Evolutionary conservation across 345 rosid genomes (phyloP), one percentile per base, ranked within the genome.

Genomic region (Eucalyptus cloeziana): DNA sequence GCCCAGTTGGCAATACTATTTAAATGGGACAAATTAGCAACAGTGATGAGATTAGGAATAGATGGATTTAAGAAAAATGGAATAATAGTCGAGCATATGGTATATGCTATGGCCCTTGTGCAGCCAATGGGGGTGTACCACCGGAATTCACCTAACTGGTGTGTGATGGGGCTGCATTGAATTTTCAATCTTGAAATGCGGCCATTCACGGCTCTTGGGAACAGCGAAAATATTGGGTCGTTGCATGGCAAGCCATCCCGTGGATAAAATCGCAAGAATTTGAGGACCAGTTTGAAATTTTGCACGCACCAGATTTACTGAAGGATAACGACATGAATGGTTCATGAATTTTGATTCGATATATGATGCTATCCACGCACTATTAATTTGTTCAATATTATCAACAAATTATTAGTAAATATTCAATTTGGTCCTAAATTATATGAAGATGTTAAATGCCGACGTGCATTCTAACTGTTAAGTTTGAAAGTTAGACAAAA

Each of bases 351-450:
- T 60, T 60, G 33, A 12, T 60, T 27, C 2, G 3, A 60, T 12
- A 6, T 5, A 27, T 0, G 12, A 58, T 5, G 2, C 1, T 12
- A 8, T 58, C 3, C 14, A 7, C 2, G 7, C 1, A 25, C 4
- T 60, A 3, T 0, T 52, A 21, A 52, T 52, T 52, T 52, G 0
- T 56, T 56, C 6, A 5, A 56, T 56, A 56, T 56, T 4, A 3
- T 56, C 0, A 0, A 4, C 1, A 1, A 10, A 56, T 22, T 56
- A 56, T 10, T 22, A 9, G 13, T 56, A 10, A 56, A 24, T 10
- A 4, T 56, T 56, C 62, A 56, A 56, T 4, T 24, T 25, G 30
- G 1, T 24, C 1, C 1, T 56, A 12, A 25, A 2, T 10, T 56
- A 22, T 56, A 24, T 22, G 62, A 56, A 24, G 4, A 56, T 24